Conservation (phyloP, 2,329 filamentous ascomycete genomes). For the Monilinia aucupariae region DNA sequence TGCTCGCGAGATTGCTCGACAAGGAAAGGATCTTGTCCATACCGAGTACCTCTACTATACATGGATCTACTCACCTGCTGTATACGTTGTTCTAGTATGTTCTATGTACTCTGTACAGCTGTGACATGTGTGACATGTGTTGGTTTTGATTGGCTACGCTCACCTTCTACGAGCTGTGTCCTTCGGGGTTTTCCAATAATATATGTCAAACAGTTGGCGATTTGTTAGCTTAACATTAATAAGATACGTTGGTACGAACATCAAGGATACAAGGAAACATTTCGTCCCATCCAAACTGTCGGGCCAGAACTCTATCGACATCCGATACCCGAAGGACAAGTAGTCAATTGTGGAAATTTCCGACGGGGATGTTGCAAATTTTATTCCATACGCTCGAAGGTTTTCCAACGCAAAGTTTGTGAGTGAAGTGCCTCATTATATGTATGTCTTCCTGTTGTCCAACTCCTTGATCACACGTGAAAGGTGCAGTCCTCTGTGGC, state of each 20-base stretch:
- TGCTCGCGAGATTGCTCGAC: not conserved
- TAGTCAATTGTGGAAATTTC: not conserved
- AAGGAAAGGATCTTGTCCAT: not conserved
- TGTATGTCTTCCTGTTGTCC: not conserved
- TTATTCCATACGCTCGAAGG: not conserved
- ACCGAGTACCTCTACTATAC: too few species aligned
- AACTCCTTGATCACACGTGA: not conserved
- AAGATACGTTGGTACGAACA: not conserved
- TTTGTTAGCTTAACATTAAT: not conserved
- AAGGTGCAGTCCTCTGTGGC: not conserved
- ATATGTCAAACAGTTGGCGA: not conserved
- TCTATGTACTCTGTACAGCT: not conserved
- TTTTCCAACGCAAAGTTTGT: not conserved
- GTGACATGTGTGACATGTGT: not conserved
- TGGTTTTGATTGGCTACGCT: not conserved
- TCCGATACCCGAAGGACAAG: not conserved
- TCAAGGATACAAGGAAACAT: not conserved
- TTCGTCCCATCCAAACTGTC: slow-evolving; percentile 4
- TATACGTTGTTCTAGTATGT: not conserved
- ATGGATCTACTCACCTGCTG: not conserved
- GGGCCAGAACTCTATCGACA: not conserved
- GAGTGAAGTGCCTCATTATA: not conserved
- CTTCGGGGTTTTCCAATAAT: not conserved
- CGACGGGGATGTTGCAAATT: not conserved
- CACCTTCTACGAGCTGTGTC: not conserved